These are phyloP conservation scores for carrot (Daucus carota) DNA, from an alignment of 129 eudicot genomes.

Conservation along the genomic window DNA sequence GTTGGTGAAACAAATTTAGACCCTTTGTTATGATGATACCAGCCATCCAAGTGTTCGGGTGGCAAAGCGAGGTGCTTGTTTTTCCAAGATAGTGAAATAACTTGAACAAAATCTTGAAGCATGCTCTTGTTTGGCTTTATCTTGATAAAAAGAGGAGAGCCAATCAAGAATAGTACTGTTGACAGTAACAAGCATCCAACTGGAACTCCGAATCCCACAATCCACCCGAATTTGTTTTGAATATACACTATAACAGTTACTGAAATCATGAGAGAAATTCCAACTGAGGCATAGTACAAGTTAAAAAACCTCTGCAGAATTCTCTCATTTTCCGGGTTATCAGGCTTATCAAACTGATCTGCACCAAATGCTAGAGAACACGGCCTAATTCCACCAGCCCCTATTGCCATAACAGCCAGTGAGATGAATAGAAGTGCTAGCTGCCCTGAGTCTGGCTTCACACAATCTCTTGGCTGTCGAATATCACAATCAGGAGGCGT, in stretches of 20 bases:
- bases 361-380: conserved; percentile 74
- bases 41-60: conserved; percentile 18
- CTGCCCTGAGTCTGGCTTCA: conserved; percentile 29
- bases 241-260: conserved; percentile 61
- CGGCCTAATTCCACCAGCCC: conserved; percentile 60
- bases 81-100: conserved; percentile 35
- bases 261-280: conserved; percentile 48
- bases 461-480: conserved; percentile 14
- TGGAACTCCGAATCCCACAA: conserved; percentile 65
- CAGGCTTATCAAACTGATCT: conserved; percentile 55
- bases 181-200: conserved; percentile 52
- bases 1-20: conserved; percentile 38
- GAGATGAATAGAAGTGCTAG: conserved; percentile 39
- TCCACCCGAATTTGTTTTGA: conserved; percentile 52
- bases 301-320: conserved; percentile 46
- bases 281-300: conserved; percentile 63
- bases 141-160: conserved; percentile 48
- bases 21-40: conserved; percentile 28
- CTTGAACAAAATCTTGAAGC: conserved; percentile 46
- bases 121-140: conserved; percentile 43
- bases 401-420: conserved; percentile 50
- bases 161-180: conserved; percentile 43
- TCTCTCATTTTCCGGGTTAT: conserved; percentile 48
- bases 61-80: conserved; percentile 40
- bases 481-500: conserved; percentile 34